A percentile compares a stretch with the other conserved stretches of the same genome.
Evolutionary conservation across 345 rosid genomes (phyloP).

Genomic region (Jatropha curcas): DNA sequence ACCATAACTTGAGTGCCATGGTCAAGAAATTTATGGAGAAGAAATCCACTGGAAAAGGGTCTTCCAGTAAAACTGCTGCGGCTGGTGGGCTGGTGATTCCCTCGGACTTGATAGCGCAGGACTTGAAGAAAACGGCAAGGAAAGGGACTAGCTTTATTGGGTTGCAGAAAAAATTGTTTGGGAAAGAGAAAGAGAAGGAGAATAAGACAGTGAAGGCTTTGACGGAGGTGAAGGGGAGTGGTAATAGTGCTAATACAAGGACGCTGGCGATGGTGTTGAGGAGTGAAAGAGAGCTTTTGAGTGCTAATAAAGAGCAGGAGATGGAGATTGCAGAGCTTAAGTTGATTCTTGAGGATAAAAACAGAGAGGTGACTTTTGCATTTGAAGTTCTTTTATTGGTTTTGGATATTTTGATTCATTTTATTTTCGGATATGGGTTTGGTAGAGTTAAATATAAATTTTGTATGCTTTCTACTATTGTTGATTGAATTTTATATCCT

Average conservation of each 20-base stretch:
- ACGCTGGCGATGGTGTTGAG: constrained; percentile 87
- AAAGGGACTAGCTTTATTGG: constrained; percentile 47
- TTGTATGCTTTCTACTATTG: too few species aligned
- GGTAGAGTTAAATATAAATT: too few species aligned
- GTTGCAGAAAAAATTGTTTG: constrained; percentile 80
- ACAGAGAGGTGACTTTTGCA: constrained; percentile 51
- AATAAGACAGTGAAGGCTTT: constrained; percentile 62
- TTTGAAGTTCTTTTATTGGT: not conserved
- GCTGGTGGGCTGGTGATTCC: constrained; percentile 50
- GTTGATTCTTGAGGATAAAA: constrained; percentile 56
- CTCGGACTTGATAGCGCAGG: constrained; percentile 59
- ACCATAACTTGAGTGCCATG: constrained; percentile 49
- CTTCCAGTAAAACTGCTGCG: constrained; percentile 33
- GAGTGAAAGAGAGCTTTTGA: constrained; percentile 86
- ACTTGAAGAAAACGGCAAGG: constrained; percentile 61
- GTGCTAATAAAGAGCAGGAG: constrained; percentile 69
- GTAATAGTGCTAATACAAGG: constrained; percentile 44
- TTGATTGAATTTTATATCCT: too few species aligned
- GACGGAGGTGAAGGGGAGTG: constrained; percentile 65
- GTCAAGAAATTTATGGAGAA: constrained; percentile 77
- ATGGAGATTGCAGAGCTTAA: constrained; percentile 57
- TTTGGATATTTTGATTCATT: not conserved
- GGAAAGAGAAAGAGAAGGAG: constrained; percentile 42
- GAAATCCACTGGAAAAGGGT: constrained; percentile 29
- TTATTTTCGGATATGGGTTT: not conserved